Percentiles rank a stretch among this genome's conserved stretches.
Conservation (phyloP, 2,329 filamentous ascomycete genomes). For the Colletotrichum sp. region DNA sequence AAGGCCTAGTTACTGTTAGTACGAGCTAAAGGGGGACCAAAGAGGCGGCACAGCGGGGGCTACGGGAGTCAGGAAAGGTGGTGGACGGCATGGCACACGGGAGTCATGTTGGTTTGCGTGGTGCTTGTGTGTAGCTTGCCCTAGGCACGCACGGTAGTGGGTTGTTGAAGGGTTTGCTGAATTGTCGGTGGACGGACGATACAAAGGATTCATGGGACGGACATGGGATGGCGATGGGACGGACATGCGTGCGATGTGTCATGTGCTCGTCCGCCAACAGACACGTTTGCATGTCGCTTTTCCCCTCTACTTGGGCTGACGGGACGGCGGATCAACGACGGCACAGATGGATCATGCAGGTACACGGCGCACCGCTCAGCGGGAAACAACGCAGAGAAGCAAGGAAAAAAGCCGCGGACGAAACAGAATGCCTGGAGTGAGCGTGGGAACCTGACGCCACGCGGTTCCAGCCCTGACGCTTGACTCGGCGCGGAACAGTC, state of each 20-base stretch:
- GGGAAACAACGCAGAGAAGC: neutral
- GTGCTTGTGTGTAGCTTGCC: neutral
- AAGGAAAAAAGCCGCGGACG: neutral
- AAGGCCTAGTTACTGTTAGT: neutral
- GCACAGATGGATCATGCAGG: conserved; percentile 3
- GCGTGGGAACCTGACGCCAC: neutral
- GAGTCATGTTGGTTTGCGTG: neutral
- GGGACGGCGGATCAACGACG: neutral
- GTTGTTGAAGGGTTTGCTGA: neutral
- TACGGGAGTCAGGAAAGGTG: neutral
- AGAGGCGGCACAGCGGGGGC: neutral
- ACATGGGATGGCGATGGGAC: neutral
- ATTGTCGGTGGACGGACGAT: neutral
- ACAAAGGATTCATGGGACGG: neutral
- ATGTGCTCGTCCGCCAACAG: neutral
- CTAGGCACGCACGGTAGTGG: neutral
- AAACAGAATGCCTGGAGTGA: neutral
- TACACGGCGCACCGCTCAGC: neutral
- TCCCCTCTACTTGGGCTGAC: neutral
- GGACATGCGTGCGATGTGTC: neutral
- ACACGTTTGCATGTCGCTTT: neutral
- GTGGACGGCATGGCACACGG: neutral
- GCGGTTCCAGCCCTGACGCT: conserved; percentile 7
- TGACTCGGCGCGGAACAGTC: conserved; percentile 13
- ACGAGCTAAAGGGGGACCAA: neutral